Percentiles rank a stretch among this genome's conserved stretches.
Evolutionary conservation across 345 rosid species (phyloP).

Genomic region (Citrus maxima): DNA sequence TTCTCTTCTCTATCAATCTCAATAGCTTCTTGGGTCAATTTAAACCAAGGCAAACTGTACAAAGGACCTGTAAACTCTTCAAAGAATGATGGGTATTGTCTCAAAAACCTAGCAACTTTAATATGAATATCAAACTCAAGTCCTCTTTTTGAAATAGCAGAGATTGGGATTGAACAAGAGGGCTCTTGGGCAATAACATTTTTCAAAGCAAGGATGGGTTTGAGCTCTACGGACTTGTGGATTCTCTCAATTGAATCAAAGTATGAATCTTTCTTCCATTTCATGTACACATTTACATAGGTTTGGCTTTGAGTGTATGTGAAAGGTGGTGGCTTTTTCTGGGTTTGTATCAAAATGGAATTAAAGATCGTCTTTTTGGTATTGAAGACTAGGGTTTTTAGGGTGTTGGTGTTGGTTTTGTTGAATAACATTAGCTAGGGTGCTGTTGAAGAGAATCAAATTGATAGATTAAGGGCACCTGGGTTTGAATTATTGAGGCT

Average conservation of each 20-base stretch:
- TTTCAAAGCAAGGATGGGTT: constrained; percentile 61
- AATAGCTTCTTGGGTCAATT: constrained; percentile 64
- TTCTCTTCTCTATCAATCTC: constrained; percentile 61
- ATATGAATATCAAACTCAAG: constrained; percentile 59
- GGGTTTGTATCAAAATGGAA: neutral
- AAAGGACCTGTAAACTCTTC: constrained; percentile 75
- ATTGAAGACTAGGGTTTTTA: constrained; percentile 24
- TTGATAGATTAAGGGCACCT: too few relatives aligned
- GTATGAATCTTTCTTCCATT: constrained; percentile 78
- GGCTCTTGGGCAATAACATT: constrained; percentile 50
- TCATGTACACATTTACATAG: constrained; percentile 84
- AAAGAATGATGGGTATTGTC: constrained; percentile 72
- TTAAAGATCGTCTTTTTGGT: constrained; percentile 16
- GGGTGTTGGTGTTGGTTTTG: constrained; percentile 33
- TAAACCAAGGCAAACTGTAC: constrained; percentile 85
- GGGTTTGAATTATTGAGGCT: too few relatives aligned
- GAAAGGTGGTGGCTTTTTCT: constrained; percentile 4
- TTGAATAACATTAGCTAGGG: constrained; percentile 29
- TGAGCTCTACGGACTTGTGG: constrained; percentile 63
- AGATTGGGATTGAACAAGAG: constrained; percentile 61
- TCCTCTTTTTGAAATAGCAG: constrained; percentile 71
- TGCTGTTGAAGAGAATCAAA: neutral
- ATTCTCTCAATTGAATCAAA: constrained; percentile 69
- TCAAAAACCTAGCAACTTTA: constrained; percentile 63
- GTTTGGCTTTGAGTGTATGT: constrained; percentile 30